Conservation (phyloP, 2,329 filamentous ascomycete species). For the Apiospora malaysiana region DNA sequence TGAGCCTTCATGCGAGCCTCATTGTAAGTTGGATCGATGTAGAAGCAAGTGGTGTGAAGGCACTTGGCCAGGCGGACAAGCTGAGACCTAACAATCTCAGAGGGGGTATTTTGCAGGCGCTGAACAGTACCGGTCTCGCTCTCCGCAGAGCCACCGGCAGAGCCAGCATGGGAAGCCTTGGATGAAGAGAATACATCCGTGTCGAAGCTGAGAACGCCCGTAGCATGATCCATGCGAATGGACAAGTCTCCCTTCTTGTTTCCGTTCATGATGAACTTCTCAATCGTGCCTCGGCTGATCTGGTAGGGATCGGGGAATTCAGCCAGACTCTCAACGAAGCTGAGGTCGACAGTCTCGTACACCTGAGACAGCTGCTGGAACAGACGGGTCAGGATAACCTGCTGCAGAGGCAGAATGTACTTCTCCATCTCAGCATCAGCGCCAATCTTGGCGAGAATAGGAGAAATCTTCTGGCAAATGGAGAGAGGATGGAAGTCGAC, state of each 20-base stretch:
- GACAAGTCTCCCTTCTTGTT: constrained; percentile 99
- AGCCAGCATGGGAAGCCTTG: constrained; percentile 87
- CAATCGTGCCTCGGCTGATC: constrained; percentile 86
- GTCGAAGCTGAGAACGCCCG: constrained; percentile 94
- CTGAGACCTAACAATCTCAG: constrained; percentile 96
- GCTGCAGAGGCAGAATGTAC: constrained; percentile 93
- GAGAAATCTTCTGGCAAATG: constrained; percentile 98
- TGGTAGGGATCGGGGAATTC: constrained; percentile 97
- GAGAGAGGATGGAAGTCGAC: constrained; percentile 99
- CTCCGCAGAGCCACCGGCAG: constrained; percentile 85
- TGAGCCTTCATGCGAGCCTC: constrained; percentile 80
- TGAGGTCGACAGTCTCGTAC: constrained; percentile 95
- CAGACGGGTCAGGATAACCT: constrained; percentile 96
- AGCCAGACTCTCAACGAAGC: constrained; percentile 91
- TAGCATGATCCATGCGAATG: constrained; percentile 94
- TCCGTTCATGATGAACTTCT: constrained; percentile 99
- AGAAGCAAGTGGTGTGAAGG: constrained; percentile 92
- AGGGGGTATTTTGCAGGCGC: constrained; percentile 94
- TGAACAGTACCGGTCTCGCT: constrained; percentile 84
- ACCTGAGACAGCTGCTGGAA: constrained; percentile 99
- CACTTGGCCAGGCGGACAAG: constrained; percentile 90
- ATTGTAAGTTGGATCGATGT: constrained; percentile 90
- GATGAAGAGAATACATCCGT: constrained; percentile 97
- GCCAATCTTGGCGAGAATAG: constrained; percentile 92
- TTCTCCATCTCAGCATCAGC: constrained; percentile 95